phyloP scores from a whole-genome alignment of 768 basidiomycete genomes.

The Boletellus ananiceps region DNA sequence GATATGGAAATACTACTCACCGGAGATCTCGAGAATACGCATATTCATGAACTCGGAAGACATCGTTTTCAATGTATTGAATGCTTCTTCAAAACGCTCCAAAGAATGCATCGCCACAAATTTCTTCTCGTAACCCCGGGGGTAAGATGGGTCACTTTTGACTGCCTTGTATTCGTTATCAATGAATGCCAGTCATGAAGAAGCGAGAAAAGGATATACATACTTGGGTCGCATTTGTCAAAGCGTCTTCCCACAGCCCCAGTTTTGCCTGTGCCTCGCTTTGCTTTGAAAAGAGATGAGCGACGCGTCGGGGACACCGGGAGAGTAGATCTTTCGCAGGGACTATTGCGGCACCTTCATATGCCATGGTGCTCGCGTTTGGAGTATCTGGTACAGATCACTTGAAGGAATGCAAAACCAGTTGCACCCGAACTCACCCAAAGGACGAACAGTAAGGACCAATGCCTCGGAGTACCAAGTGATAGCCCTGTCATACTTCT shows the following conservation, averaged over 20 bases:
- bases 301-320: not conserved
- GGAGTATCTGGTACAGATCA: not conserved
- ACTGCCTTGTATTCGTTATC: not conserved
- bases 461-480: conserved; percentile 13
- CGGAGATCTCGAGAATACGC: too few species aligned
- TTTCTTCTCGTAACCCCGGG: conserved; percentile 2
- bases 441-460: not conserved
- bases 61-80: not conserved
- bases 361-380: not conserved
- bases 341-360: too few species aligned
- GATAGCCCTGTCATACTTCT: conserved; percentile 2
- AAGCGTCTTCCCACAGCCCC: not conserved
- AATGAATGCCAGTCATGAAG: not conserved
- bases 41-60: not conserved
- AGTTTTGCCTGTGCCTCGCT: not conserved
- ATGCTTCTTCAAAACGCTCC: not conserved
- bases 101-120: not conserved
- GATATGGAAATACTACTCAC: too few species aligned
- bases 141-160: not conserved
- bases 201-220: too few species aligned
- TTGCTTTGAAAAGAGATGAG: conserved; percentile 8
- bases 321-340: not conserved
- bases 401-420: not conserved
- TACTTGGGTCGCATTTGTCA: conserved; percentile 7
- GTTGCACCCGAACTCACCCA: not conserved